These are phyloP conservation scores for Lepiota venenata DNA, from an alignment of 768 basidiomycete species.

Conservation along the genomic window DNA sequence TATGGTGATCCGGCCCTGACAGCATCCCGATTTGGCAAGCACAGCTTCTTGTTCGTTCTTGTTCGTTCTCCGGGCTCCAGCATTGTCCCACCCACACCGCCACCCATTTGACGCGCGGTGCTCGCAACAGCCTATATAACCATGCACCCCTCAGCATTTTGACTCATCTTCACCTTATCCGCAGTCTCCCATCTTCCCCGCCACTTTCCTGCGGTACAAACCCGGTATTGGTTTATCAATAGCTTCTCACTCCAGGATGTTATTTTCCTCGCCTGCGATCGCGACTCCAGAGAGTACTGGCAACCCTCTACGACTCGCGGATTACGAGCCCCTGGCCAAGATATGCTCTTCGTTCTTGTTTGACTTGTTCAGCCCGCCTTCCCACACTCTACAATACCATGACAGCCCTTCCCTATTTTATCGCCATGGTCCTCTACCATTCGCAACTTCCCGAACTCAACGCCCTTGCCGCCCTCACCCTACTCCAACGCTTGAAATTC, in stretches of 20 bases:
- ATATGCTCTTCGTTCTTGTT: constrained; percentile 8
- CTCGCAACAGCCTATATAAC: too few relatives aligned
- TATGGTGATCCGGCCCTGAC: too few relatives aligned
- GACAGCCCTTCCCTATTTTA: constrained; percentile 8
- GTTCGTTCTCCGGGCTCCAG: too few relatives aligned
- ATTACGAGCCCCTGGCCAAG: constrained; percentile 11
- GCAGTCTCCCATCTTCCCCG: too few relatives aligned
- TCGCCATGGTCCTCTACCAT: constrained; percentile 9
- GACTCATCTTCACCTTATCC: too few relatives aligned
- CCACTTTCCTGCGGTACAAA: too few relatives aligned
- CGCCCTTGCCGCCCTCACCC: constrained; percentile 7
- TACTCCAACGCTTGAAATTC: constrained; percentile 8
- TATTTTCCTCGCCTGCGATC: neutral
- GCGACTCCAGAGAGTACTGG: neutral
- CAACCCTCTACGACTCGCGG: neutral
- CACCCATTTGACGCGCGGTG: too few relatives aligned
- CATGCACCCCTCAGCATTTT: too few relatives aligned
- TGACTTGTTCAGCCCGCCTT: neutral
- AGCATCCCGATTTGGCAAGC: too few relatives aligned
- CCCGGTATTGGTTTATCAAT: neutral
- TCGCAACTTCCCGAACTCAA: constrained; percentile 8
- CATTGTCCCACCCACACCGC: too few relatives aligned
- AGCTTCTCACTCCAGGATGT: neutral
- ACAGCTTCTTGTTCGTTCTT: too few relatives aligned
- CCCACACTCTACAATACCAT: neutral